A percentile compares a stretch with the other conserved stretches of the same genome.
Evolutionary conservation across 257 asterid species (phyloP).

Genomic region (Cruciata laevipes): DNA sequence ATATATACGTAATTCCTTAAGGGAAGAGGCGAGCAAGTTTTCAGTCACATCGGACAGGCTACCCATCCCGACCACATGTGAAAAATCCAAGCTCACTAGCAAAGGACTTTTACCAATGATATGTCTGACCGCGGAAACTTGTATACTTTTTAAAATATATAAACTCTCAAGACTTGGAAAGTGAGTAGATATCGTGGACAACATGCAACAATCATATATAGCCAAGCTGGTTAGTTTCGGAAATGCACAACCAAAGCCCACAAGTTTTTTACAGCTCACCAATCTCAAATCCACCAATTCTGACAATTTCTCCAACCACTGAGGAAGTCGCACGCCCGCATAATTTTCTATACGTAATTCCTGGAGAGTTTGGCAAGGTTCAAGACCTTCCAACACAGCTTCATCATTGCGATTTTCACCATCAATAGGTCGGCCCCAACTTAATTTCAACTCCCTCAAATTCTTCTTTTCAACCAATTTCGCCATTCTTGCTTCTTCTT

Average conservation of each 20-base stretch:
- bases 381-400: no score
- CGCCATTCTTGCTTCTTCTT: no score
- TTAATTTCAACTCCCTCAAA: no score
- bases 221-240: no score
- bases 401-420: no score
- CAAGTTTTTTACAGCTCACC: background rate
- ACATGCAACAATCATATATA: no score
- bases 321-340: background rate
- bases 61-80: background rate
- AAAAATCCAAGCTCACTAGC: background rate
- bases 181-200: no score
- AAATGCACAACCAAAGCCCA: no score
- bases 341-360: background rate
- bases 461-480: no score
- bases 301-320: background rate
- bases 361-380: background rate
- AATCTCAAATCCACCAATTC: background rate
- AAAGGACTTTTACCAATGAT: background rate
- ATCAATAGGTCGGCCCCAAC: no score
- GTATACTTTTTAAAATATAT: background rate
- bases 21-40: background rate
- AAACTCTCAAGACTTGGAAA: no score
- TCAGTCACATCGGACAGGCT: no score
- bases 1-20: background rate
- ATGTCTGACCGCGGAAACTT: background rate